phyloP scores from a whole-genome alignment of 257 asterid genomes.

The Striga asiatica region DNA sequence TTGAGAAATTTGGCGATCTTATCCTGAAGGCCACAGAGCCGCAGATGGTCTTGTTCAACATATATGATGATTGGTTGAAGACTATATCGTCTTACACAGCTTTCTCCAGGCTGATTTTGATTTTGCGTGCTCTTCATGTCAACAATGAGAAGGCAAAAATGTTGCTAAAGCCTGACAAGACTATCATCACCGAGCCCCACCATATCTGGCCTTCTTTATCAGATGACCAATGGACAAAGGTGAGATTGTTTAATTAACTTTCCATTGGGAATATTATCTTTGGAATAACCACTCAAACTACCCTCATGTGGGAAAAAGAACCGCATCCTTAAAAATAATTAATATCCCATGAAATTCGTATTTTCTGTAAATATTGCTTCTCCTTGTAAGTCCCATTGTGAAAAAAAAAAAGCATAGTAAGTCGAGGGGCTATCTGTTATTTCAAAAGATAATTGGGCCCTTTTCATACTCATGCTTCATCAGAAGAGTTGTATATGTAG shows the following conservation, averaged over 20 bases:
- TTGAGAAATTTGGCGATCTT: constrained; percentile 97
- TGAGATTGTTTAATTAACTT: constrained; percentile 14
- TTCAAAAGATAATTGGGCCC: not conserved
- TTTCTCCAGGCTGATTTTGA: constrained; percentile 86
- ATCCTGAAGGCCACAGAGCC: constrained; percentile 97
- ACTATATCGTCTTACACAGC: constrained; percentile 95
- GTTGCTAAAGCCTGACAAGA: constrained; percentile 97
- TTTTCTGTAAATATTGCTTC: not conserved
- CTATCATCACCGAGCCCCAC: constrained; percentile 84
- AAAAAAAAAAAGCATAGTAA: not conserved
- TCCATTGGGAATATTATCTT: not conserved
- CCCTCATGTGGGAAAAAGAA: not conserved
- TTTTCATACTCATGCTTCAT: not conserved
- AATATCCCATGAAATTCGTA: not conserved
- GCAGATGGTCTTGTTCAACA: constrained; percentile 95
- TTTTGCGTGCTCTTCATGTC: constrained; percentile 88
- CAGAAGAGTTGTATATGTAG: not conserved
- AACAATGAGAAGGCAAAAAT: constrained; percentile 96
- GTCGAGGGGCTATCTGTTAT: not conserved
- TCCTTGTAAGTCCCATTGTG: not conserved
- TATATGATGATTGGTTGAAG: constrained; percentile 98
- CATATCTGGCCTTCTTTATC: constrained; percentile 97
- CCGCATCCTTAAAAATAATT: not conserved
- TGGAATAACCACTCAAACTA: not conserved
- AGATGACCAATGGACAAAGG: constrained; percentile 99